A percentile compares a stretch with the other conserved stretches of the same genome.
Evolutionary conservation across 371 early-diverging fungal species (phyloP).

Genomic region (Blyttiomyces sp.): DNA sequence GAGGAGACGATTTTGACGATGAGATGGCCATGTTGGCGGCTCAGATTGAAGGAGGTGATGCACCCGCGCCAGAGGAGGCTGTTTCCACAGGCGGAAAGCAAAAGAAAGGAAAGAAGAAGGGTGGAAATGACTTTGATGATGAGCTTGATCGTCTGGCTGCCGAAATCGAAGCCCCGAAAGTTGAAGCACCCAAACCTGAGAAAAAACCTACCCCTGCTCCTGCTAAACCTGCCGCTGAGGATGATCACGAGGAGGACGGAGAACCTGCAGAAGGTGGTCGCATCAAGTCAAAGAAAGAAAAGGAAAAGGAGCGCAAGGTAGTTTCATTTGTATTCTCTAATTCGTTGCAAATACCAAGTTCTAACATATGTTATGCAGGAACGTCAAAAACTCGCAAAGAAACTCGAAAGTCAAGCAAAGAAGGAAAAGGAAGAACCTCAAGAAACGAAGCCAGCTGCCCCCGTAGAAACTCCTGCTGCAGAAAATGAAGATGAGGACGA

Average conservation of each 20-base stretch:
- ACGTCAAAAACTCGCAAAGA: constrained; percentile 41
- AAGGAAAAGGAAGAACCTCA: constrained; percentile 25
- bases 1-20: constrained; percentile 9
- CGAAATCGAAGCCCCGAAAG: constrained; percentile 6
- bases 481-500: constrained; percentile 18
- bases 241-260: constrained; percentile 13
- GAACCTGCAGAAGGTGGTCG: constrained; percentile 20
- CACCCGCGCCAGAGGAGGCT: no score
- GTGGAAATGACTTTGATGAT: constrained; percentile 9
- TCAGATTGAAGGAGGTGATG: constrained; percentile 5
- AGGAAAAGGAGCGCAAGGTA: constrained; percentile 50
- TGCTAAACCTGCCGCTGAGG: constrained; percentile 4
- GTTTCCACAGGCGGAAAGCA: no score
- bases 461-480: not conserved
- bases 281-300: constrained; percentile 54
- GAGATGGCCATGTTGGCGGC: constrained; percentile 11
- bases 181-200: constrained; percentile 16
- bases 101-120: constrained; percentile 9
- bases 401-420: no score
- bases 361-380: constrained; percentile 21
- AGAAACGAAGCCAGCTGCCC: constrained; percentile 13
- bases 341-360: not conserved
- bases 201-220: constrained; percentile 1
- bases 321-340: not conserved
- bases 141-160: constrained; percentile 12